A percentile compares a stretch with the other conserved stretches of the same genome.
These are phyloP conservation scores for Cadophora malorum DNA, from an alignment of 2,329 filamentous ascomycete species.

Conservation along the genomic window DNA sequence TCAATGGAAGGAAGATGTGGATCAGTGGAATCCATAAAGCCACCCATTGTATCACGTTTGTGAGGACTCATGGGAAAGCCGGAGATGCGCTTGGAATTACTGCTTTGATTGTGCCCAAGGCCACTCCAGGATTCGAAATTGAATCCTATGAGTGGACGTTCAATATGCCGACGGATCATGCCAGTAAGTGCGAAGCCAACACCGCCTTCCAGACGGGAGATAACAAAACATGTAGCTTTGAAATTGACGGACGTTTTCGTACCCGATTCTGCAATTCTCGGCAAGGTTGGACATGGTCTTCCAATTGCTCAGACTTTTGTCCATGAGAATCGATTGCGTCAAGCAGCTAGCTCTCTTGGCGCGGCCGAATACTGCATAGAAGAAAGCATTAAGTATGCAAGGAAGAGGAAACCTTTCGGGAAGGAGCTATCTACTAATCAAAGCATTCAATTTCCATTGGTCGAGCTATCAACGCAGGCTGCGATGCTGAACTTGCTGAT, in stretches of 20 bases:
- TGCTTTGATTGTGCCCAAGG: conserved; percentile 63
- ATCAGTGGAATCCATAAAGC: conserved; percentile 68
- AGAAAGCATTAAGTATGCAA: conserved; percentile 61
- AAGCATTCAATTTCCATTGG: conserved; percentile 68
- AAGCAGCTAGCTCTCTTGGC: conserved; percentile 65
- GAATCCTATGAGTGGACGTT: conserved; percentile 69
- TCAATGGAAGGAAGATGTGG: conserved; percentile 59
- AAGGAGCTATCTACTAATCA: conserved; percentile 64
- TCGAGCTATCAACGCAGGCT: conserved; percentile 65
- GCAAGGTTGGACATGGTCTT: conserved; percentile 59
- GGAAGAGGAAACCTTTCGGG: conserved; percentile 60
- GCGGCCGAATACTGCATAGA: conserved; percentile 66
- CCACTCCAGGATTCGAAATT: conserved; percentile 58
- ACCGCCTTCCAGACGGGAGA: background rate
- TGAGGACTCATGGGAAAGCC: conserved; percentile 59
- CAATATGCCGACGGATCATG: conserved; percentile 72
- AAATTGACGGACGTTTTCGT: conserved; percentile 63
- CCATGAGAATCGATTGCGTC: conserved; percentile 70
- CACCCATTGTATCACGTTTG: conserved; percentile 68
- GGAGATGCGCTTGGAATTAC: conserved; percentile 63
- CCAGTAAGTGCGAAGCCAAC: conserved; percentile 45
- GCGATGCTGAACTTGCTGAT: conserved; percentile 68
- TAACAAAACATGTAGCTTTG: conserved; percentile 47
- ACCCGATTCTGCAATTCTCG: conserved; percentile 58
- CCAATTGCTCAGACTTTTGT: conserved; percentile 69